Conservation (phyloP, 495 filamentous ascomycete species). For the Talaromyces thailandensis region DNA sequence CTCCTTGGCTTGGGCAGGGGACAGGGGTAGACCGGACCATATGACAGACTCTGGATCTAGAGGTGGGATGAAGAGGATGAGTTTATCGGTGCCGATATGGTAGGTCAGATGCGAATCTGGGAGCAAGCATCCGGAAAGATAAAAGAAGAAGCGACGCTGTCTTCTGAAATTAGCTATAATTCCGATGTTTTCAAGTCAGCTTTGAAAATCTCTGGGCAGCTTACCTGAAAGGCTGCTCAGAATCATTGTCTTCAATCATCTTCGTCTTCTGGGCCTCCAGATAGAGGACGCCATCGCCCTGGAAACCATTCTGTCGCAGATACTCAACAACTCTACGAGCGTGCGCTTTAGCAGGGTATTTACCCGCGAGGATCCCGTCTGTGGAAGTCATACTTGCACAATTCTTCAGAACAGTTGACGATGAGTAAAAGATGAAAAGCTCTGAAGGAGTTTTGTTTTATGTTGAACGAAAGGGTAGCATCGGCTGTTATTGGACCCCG, state of each 20-base stretch:
- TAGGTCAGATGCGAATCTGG: slow-evolving; percentile 79
- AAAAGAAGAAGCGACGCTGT: slow-evolving; percentile 91
- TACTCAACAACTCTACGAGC: slow-evolving; percentile 71
- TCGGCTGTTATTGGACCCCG: background rate
- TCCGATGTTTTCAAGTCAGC: background rate
- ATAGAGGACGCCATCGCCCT: slow-evolving; percentile 50
- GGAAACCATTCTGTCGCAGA: slow-evolving; percentile 37
- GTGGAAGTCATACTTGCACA: background rate
- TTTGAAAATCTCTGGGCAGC: background rate
- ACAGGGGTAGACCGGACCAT: slow-evolving; percentile 86
- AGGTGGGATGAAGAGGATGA: slow-evolving; percentile 88
- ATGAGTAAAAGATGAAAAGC: background rate
- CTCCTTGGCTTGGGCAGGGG: slow-evolving; percentile 58
- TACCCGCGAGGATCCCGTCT: slow-evolving; percentile 32
- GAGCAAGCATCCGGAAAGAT: slow-evolving; percentile 78
- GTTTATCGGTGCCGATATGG: slow-evolving; percentile 57
- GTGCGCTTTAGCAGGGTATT: slow-evolving; percentile 95
- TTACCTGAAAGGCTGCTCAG: slow-evolving; percentile 65
- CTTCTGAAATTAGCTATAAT: slow-evolving; percentile 11
- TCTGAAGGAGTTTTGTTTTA: background rate
- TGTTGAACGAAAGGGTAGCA: background rate
- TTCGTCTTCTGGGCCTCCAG: slow-evolving; percentile 76
- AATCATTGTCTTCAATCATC: slow-evolving; percentile 76
- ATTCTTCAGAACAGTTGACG: background rate
- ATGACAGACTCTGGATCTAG: slow-evolving; percentile 85